Evolutionary conservation across 805 yeast genomes (phyloP).

Genomic region (Hanseniaspora vineae): DNA sequence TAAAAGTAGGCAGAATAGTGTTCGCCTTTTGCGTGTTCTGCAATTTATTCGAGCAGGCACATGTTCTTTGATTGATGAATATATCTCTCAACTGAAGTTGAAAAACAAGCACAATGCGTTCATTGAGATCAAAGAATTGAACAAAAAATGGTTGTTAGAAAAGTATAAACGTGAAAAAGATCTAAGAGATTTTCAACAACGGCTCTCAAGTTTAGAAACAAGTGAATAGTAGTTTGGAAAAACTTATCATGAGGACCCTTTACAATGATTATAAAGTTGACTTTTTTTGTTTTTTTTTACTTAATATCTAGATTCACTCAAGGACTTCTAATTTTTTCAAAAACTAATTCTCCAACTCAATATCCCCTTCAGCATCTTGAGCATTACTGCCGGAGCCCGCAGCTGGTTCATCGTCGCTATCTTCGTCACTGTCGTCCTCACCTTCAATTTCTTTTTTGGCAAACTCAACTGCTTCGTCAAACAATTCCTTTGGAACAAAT

Average conservation of each 20-base stretch:
- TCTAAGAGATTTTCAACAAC: background rate
- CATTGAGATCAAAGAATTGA: background rate
- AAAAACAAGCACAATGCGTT: constrained; percentile 1
- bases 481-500: constrained; percentile 64
- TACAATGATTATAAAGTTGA: too few relatives aligned
- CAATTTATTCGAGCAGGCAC: constrained; percentile 3
- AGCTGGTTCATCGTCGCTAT: constrained; percentile 10
- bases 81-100: constrained; percentile 1
- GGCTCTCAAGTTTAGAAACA: background rate
- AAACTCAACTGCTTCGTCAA: constrained; percentile 69
- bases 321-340: background rate
- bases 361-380: constrained; percentile 11
- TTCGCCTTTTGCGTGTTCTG: background rate
- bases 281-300: too few relatives aligned
- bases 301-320: too few relatives aligned
- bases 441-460: constrained; percentile 69
- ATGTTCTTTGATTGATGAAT: background rate
- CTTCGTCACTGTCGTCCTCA: constrained; percentile 13
- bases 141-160: background rate
- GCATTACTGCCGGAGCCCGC: constrained; percentile 13
- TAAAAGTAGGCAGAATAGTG: background rate
- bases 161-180: constrained; percentile 1
- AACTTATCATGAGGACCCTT: too few relatives aligned
- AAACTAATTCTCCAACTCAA: constrained; percentile 4
- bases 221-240: background rate